phyloP scores from a whole-genome alignment of 371 early-diverging fungal genomes.

The Haplosporangium sp. region DNA sequence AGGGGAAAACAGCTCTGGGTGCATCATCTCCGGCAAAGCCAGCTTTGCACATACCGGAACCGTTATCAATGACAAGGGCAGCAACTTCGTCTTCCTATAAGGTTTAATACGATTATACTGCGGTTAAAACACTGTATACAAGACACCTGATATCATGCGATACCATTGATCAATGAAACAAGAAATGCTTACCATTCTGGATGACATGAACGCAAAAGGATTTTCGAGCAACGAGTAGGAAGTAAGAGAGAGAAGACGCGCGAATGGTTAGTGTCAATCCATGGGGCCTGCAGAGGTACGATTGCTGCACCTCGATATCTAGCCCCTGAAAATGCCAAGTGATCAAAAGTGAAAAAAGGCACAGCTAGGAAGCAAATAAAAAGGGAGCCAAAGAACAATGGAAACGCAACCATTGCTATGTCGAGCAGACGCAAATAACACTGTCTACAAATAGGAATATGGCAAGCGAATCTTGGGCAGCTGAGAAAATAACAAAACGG shows the following conservation, averaged over 20 bases:
- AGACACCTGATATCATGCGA: background rate
- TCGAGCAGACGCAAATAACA: no score
- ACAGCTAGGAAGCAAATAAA: background rate
- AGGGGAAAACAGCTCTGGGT: constrained; percentile 93
- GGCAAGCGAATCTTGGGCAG: no score
- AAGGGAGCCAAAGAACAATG: background rate
- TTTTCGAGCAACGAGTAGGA: background rate
- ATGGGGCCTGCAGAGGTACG: background rate
- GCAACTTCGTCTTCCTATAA: constrained; percentile 41
- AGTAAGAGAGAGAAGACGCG: background rate
- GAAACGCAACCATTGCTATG: no score
- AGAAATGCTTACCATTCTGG: constrained; percentile 20
- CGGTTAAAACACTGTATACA: background rate
- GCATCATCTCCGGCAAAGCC: constrained; percentile 97
- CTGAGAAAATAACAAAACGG: no score
- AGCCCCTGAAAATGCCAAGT: constrained; percentile 5
- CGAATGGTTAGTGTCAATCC: background rate
- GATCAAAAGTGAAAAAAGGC: background rate
- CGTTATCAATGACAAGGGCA: constrained; percentile 67
- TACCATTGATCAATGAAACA: no score
- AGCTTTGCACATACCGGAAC: constrained; percentile 96
- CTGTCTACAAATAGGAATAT: no score
- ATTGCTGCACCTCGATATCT: background rate
- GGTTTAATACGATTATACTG: background rate
- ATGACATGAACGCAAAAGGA: background rate